Evolutionary conservation across 192 early-diverging fungal genomes (phyloP), one percentile per base, ranked within the genome.

Genomic region (Backusella australiensis): DNA sequence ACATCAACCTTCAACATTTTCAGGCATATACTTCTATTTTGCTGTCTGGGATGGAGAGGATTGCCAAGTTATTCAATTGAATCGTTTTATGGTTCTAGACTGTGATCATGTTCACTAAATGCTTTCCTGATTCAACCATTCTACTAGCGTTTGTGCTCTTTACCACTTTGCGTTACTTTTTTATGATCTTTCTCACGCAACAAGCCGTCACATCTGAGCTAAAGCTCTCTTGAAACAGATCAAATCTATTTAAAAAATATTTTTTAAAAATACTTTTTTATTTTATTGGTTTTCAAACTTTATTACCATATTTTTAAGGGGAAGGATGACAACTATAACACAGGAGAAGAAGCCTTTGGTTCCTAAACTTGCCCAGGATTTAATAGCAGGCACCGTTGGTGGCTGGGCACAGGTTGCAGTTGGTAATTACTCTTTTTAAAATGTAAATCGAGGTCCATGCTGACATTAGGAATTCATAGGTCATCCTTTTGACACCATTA

Each of bases 351-450:
- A 29, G 21, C 66, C 71, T 52, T 74, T 73, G 21, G 59, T 89
- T 39, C 87, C 88, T n/a, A 85, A 80, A 34, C 77, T 84, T 75
- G 82, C 81, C 6, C 84, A 88, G 39, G 87, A 90, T 73, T 74
- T 87, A 23, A 76, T 87, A n/a, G 89, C 87, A 36, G 91, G 89
- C 32, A 93, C 89, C 32, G 77, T 89, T 15, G 90, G 89, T 59
- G 91, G 91, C 63, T 91, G 89, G 89, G 91, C 91, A 8, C 91
- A 93, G 77, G 91, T 93, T 38, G 78, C 89, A 42, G 83, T 89
- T 59, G 90, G 86, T 84, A 85, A 76, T 46, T 19, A 34, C 6
- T 2, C 21, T 34, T 12, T 70, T 34, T 1, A 53, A 4, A 46
- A 68, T n/a, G 49, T 29, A 38, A 29, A 21, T 6, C 49, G 70